Percentiles rank a stretch among this genome's conserved stretches.
phyloP scores from a whole-genome alignment of 305 asterid species.

The Fraxinus angustifolia region DNA sequence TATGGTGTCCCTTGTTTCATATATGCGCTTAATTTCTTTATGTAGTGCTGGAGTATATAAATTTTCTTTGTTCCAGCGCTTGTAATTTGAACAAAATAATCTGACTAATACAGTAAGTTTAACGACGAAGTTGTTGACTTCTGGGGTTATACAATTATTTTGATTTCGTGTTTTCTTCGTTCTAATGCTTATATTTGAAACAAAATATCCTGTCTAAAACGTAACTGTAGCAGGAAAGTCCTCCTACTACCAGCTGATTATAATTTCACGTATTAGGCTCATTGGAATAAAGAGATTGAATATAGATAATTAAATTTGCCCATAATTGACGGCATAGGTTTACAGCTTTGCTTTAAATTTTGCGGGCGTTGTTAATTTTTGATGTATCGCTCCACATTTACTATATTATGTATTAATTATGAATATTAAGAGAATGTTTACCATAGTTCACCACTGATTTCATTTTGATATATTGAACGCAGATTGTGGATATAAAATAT shows the following conservation, averaged over 20 bases:
- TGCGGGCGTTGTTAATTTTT: not conserved
- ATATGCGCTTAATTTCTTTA: not conserved
- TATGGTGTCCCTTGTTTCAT: not conserved
- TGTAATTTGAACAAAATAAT: not conserved
- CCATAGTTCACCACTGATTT: not conserved
- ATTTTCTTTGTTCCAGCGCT: not conserved
- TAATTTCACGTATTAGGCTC: not conserved
- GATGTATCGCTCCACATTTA: not conserved
- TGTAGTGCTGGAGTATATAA: not conserved
- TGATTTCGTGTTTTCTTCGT: not conserved
- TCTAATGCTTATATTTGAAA: not conserved
- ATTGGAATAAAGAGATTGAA: not conserved
- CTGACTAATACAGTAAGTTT: not conserved
- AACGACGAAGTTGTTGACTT: not conserved
- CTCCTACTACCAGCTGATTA: not conserved
- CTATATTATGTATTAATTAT: not conserved
- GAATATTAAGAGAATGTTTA: not conserved
- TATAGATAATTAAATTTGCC: not conserved
- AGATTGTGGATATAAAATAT: constrained; percentile 16
- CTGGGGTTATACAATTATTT: not conserved
- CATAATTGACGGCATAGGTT: not conserved
- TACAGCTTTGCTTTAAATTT: not conserved
- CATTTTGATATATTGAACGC: not conserved
- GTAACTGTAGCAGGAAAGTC: not conserved
- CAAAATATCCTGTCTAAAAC: not conserved